Evolutionary conservation across 1,139 yeast genomes (phyloP).

Genomic region (Diutina siamensis): DNA sequence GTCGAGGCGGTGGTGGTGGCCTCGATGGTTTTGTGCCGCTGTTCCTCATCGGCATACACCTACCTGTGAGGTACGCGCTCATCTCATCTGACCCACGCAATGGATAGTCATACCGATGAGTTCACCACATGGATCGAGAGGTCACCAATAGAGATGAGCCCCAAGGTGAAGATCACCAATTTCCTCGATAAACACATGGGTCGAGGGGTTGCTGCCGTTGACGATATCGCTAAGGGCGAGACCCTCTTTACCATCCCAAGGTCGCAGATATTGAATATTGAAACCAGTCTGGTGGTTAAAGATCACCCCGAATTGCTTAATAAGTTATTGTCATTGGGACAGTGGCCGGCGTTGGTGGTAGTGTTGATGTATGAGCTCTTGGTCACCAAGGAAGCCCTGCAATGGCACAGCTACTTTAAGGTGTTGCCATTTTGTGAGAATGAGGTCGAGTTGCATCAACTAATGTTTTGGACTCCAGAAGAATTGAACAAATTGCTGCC

Average conservation of each 20-base stretch:
- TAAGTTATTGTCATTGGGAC: constrained; percentile 34
- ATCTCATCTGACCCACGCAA: neutral
- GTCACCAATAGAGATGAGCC: constrained; percentile 37
- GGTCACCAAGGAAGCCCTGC: constrained; percentile 29
- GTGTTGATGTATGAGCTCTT: constrained; percentile 49
- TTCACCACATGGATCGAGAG: constrained; percentile 44
- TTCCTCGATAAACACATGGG: constrained; percentile 53
- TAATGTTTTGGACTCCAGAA: constrained; percentile 66
- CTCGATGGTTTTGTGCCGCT: too few relatives aligned
- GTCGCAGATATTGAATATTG: constrained; percentile 41
- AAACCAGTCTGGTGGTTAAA: constrained; percentile 36
- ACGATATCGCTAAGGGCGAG: constrained; percentile 49
- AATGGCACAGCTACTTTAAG: constrained; percentile 61
- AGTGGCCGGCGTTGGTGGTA: constrained; percentile 72
- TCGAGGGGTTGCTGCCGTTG: constrained; percentile 60
- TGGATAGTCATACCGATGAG: constrained; percentile 7
- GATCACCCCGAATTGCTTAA: constrained; percentile 24
- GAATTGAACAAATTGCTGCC: constrained; percentile 50
- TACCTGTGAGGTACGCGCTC: neutral
- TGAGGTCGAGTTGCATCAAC: constrained; percentile 40
- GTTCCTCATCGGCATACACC: constrained; percentile 15
- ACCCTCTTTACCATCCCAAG: constrained; percentile 62
- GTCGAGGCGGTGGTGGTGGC: too few relatives aligned
- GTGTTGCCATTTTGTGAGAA: constrained; percentile 46
- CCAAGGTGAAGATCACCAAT: constrained; percentile 50